Evolutionary conservation across 257 asterid species (phyloP).

Genomic region (Avicennia marina): DNA sequence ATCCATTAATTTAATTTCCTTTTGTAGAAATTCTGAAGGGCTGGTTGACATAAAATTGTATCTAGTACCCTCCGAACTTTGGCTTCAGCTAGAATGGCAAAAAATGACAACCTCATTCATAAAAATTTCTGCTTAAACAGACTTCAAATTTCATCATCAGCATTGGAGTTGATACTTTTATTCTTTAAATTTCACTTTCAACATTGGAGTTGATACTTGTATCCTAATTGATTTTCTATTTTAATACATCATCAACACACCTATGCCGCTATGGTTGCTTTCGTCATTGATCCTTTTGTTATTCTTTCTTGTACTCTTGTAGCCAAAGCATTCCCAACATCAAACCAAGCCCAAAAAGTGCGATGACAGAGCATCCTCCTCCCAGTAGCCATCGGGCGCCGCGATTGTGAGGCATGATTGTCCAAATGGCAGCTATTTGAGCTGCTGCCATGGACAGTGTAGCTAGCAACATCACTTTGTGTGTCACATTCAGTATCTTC

Average conservation of each 20-base stretch:
- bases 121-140: neutral
- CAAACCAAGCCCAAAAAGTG: conserved; percentile 34
- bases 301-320: conserved; percentile 26
- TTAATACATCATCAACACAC: conserved; percentile 36
- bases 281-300: conserved; percentile 21
- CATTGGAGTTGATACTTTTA: too few species aligned
- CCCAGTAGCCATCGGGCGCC: conserved; percentile 27
- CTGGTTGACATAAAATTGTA: too few species aligned
- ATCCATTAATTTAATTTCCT: too few species aligned
- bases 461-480: conserved; percentile 51
- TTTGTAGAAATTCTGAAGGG: too few species aligned
- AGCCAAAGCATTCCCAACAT: conserved; percentile 38
- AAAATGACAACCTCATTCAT: neutral
- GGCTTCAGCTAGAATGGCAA: too few species aligned
- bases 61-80: too few species aligned
- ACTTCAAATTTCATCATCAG: conserved; percentile 23
- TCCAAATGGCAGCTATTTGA: conserved; percentile 44
- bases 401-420: conserved; percentile 35
- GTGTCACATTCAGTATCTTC: conserved; percentile 35
- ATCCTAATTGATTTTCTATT: conserved; percentile 20
- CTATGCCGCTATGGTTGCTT: conserved; percentile 33
- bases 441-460: conserved; percentile 42
- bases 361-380: conserved; percentile 37
- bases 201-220: conserved; percentile 46
- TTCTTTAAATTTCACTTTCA: too few species aligned